These are phyloP conservation scores for Boletus reticuloceps DNA, from an alignment of 768 basidiomycete species.

Conservation along the genomic window DNA sequence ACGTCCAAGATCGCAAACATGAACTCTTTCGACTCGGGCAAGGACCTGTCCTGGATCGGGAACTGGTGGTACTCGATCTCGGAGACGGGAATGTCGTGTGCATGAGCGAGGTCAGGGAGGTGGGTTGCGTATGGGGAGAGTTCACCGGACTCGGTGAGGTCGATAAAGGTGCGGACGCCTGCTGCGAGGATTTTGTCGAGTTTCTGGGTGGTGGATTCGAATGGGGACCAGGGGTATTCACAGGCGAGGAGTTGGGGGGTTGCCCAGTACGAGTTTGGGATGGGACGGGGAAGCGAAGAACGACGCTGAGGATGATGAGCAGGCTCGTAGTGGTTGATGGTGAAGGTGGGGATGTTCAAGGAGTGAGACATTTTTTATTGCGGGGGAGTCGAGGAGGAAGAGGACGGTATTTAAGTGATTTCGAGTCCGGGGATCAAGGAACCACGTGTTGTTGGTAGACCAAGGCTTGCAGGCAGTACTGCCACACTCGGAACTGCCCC, in stretches of 20 bases:
- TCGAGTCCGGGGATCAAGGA: neutral
- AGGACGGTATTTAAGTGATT: conserved; percentile 13
- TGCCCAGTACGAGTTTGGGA: conserved; percentile 87
- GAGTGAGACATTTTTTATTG: conserved; percentile 6
- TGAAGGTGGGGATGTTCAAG: conserved; percentile 7
- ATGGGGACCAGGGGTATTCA: conserved; percentile 78
- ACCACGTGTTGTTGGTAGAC: too few relatives aligned
- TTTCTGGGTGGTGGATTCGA: conserved; percentile 54
- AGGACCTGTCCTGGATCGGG: conserved; percentile 69
- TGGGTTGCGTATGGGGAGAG: conserved; percentile 61
- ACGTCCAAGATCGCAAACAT: conserved; percentile 60
- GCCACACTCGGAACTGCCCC: conserved; percentile 12
- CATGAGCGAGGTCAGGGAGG: conserved; percentile 50
- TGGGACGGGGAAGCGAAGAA: conserved; percentile 42
- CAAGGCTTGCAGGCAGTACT: conserved; percentile 5
- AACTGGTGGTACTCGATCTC: conserved; percentile 75
- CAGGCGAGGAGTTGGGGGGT: conserved; percentile 70
- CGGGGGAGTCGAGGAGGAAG: neutral
- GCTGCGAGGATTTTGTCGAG: conserved; percentile 69
- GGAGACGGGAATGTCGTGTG: conserved; percentile 52
- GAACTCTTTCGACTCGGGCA: conserved; percentile 58
- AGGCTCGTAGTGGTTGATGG: conserved; percentile 5
- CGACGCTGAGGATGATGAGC: conserved; percentile 10
- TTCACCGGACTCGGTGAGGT: conserved; percentile 81
- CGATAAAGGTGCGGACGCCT: conserved; percentile 79